Base-by-base conservation (phyloP, 805 yeast species). In the Yamadazyma nakazawae region DNA sequence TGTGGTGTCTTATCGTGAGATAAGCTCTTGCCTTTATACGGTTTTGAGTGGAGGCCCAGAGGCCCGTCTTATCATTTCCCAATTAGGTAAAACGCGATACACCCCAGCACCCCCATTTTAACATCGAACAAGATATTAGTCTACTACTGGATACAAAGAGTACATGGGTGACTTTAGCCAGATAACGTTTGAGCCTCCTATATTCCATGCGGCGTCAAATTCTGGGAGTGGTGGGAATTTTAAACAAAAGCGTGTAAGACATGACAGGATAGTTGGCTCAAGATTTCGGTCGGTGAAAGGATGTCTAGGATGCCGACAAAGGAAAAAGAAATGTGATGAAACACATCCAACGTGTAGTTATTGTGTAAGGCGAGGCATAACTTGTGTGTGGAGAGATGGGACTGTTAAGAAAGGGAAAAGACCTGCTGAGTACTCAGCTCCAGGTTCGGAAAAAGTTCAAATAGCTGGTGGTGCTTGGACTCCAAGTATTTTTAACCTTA, bases 241-340 rank as follows among this genome's bases (percentile, higher is more conserved):
- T 9, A 30, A 9, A 30, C 43, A 40, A 13, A 40, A 30, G 36
- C 14, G 11, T 16, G 31, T 44, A 25, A 32, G 37, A 24, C 5
- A 28, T 17, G 34, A 38, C 11, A 44, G 31, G 3, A 39, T 45
- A 9, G 48, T 45, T 14, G 48, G 48, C 8, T 7, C 42, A 10
- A 39, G 21, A 16, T 18, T 28, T 14, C 25, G 49, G 38, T 46
- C 49, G 5, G 25, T 14, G 13, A 32, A 42, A 24, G 58, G 58
- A 5, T 55, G 58, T 35, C 13, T 43, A 12, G 37, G 34, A 17
- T 55, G 58, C 34, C 45, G 48, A 30, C 38, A 55, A 31, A 42
- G 52, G 36, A 42, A 53, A 30, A 55, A 53, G 46, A 55, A 55
- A 34, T 59, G 63, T 40, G 61, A 59, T 40, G 61, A 59, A 46